Base-by-base conservation (phyloP, 805 yeast species). In the Candida taoyuanica region DNA sequence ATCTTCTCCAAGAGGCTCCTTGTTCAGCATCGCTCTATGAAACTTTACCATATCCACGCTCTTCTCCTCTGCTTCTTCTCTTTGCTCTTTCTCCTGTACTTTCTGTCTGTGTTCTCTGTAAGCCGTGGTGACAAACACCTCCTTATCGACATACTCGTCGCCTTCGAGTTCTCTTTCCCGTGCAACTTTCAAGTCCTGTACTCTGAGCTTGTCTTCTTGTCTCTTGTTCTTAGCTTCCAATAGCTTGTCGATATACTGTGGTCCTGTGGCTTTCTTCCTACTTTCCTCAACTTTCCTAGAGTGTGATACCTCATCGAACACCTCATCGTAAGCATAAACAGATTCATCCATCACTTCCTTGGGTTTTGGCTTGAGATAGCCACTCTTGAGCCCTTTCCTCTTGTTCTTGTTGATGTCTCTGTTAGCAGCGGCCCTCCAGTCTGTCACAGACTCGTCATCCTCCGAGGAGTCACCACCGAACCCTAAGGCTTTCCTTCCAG, bases 111-210 rank as follows among this genome's bases (percentile, higher is more conserved):
- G 65, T 29, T 54, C 54, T 47, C 65, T 63, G 49, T 76, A 78
- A 0, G 70, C 68, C 2, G 62, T 53, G 1, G 79, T 70, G 8
- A 74, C 71, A 56, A 75, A 77, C 18, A 56, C 65, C 33, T 71
- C 73, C 33, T 63, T 67, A 15, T 56, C 69, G 4, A 52, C 58
- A 33, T 47, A 60, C 21, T 55, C 56, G 27, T 63, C 67, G 5
- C 67, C 68, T 40, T 70, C 75, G 16, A 53, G 39, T 23, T 63
- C 62, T 7, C 70, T 45, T 39, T 68, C 71, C 29, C 60, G 52
- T 28, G 61, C 66, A 7, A 58, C 44, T 33, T 59, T 62, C 17
- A 64, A 46, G 18, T 71, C 70, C 34, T 59, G 53, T 3, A 71
- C 61, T 5, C 60, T 47, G n/a, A 64, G 39, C 24, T 61, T 62